These are phyloP conservation scores for Actinomortierella wolfii DNA, from an alignment of 371 early-diverging fungal genomes.

Conservation along the genomic window DNA sequence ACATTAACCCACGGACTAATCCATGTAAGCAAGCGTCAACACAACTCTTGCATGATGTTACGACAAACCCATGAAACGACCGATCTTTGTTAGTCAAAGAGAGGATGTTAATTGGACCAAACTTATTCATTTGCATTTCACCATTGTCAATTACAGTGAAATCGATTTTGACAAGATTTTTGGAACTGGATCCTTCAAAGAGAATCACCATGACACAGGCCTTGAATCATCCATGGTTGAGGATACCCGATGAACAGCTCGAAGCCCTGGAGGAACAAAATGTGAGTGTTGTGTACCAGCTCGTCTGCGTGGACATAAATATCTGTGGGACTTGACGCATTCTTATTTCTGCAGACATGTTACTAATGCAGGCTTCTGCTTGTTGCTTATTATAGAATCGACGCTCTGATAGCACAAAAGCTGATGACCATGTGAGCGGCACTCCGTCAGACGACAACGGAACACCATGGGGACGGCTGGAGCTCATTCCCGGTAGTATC, in stretches of 20 bases:
- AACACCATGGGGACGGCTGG: too few relatives aligned
- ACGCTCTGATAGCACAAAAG: too few relatives aligned
- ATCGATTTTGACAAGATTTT: conserved; percentile 9
- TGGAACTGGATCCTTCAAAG: conserved; percentile 16
- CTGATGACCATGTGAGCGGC: too few relatives aligned
- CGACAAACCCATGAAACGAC: neutral
- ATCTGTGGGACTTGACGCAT: too few relatives aligned
- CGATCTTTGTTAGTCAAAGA: neutral
- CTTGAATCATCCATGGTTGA: conserved; percentile 18
- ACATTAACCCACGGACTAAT: neutral
- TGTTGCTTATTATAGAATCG: too few relatives aligned
- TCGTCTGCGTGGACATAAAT: too few relatives aligned
- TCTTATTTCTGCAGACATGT: too few relatives aligned
- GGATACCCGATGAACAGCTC: conserved; percentile 23
- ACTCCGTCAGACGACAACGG: too few relatives aligned
- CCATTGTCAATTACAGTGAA: conserved; percentile 5
- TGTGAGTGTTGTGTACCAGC: too few relatives aligned
- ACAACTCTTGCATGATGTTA: conserved; percentile 1
- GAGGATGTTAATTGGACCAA: neutral
- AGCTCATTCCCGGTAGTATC: too few relatives aligned
- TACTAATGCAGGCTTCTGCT: too few relatives aligned
- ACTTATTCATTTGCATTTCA: neutral
- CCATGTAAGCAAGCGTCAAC: conserved; percentile 5
- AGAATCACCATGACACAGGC: conserved; percentile 7
- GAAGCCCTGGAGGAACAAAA: too few relatives aligned